Evolutionary conservation across 1,284 basidiomycete genomes (phyloP).

Genomic region (Marasmius oreades): DNA sequence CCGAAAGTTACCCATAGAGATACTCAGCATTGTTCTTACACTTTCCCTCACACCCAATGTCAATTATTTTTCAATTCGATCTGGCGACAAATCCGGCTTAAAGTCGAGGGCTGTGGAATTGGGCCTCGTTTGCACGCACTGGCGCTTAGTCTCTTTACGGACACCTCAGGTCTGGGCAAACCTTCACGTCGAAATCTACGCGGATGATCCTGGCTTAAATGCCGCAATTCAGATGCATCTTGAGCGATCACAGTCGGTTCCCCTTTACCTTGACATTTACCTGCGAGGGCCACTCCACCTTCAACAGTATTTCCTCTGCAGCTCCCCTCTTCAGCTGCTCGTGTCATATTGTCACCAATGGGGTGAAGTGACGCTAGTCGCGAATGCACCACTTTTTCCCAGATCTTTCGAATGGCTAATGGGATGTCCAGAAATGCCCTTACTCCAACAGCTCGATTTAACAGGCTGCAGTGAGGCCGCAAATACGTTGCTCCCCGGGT

Average conservation of each 20-base stretch:
- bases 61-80: neutral
- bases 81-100: neutral
- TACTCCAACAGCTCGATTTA: neutral
- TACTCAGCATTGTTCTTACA: neutral
- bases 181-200: neutral
- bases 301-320: neutral
- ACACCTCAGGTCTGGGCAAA: neutral
- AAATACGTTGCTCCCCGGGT: neutral
- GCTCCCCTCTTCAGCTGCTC: neutral
- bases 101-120: neutral
- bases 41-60: neutral
- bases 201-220: neutral
- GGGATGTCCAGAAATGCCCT: neutral
- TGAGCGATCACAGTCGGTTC: neutral
- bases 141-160: neutral
- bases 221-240: neutral
- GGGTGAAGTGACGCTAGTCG: neutral
- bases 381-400: neutral
- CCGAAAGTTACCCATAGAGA: neutral
- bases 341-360: neutral
- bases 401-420: neutral
- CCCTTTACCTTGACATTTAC: neutral
- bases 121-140: neutral
- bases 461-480: neutral
- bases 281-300: neutral